Base-by-base conservation (phyloP, 257 asterid species). In the Plectranthus barbatus region DNA sequence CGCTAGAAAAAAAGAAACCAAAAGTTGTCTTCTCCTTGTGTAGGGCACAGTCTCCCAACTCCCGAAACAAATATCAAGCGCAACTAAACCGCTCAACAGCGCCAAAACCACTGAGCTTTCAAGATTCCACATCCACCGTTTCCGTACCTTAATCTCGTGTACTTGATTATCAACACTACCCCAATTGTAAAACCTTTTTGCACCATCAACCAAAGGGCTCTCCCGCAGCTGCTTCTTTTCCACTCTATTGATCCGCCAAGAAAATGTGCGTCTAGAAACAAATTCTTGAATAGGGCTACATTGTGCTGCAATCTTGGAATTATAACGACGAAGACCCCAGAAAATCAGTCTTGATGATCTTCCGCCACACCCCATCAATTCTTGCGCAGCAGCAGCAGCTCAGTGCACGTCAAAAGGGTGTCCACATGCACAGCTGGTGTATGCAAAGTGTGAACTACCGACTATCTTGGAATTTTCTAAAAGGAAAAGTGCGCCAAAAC, bases 181-280 rank as follows among this genome's bases (percentile, higher is more conserved):
- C 36, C 7, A 0, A 31, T 6, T 31, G 36, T 31, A 6, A 31
- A 31, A 31, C 36, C 5, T 2, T 7, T 31, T 31, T 4, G 36
- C 36, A 4, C 36, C 36, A 31, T 31, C 1, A 7, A 72, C 55
- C 39, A 83, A 85, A 47, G 95, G 82, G 77, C 17, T 67, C 21
- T 46, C 63, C 14, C 55, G 33, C 10, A 62, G 76, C 49, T 51
- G 72, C 64, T 42, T 73, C 14, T 69, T 40, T 5, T n/a, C n/a
- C n/a, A n/a, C n/a, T n/a, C n/a, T n/a, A n/a, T n/a, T n/a, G n/a
- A n/a, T n/a, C n/a, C n/a, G n/a, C n/a, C n/a, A n/a, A n/a, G 12
- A 36, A 36, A 36, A 36, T 9, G 12, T 36, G 3, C 12, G 41
- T 9, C 41, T 36, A 7, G 41, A 9, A 31, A 31, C 7, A 31